Percentiles rank a stretch among this genome's conserved stretches.
phyloP scores from a whole-genome alignment of 1,284 basidiomycete species.

The Irpex rosettiformis region DNA sequence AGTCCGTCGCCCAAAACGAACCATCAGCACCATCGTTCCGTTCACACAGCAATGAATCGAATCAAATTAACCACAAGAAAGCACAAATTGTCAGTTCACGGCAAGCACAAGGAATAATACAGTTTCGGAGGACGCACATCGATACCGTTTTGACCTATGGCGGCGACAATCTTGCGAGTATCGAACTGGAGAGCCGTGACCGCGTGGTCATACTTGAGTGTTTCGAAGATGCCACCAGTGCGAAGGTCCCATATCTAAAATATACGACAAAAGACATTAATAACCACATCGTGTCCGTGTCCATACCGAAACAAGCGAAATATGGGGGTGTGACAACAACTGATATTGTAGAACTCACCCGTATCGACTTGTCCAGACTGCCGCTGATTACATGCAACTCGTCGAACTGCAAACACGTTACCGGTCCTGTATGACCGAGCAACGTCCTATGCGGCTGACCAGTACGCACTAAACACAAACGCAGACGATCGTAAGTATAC shows the following conservation, averaged over 20 bases:
- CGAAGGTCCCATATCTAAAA: slow-evolving; percentile 94
- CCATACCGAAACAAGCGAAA: not conserved
- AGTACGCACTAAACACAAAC: slow-evolving; percentile 77
- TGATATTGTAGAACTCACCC: slow-evolving; percentile 46
- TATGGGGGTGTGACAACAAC: not conserved
- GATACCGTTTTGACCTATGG: slow-evolving; percentile 91
- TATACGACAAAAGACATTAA: not conserved
- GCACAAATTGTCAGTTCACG: not conserved
- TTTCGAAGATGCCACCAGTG: slow-evolving; percentile 85
- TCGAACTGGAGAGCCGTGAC: slow-evolving; percentile 96
- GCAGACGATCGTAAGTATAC: slow-evolving; percentile 1
- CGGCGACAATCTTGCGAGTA: slow-evolving; percentile 89
- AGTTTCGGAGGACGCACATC: slow-evolving; percentile 54
- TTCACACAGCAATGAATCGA: not conserved
- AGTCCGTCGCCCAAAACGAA: not conserved
- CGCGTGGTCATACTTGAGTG: slow-evolving; percentile 87
- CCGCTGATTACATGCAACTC: slow-evolving; percentile 92
- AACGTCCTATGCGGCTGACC: slow-evolving; percentile 96
- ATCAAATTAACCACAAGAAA: not conserved
- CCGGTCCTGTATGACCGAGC: slow-evolving; percentile 89
- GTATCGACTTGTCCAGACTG: slow-evolving; percentile 90
- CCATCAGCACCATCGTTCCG: not conserved
- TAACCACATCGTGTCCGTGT: not conserved
- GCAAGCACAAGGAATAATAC: slow-evolving; percentile 2
- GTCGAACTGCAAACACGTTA: slow-evolving; percentile 97